Base-by-base conservation (phyloP, 768 basidiomycete species). In the Suillus occidentalis region DNA sequence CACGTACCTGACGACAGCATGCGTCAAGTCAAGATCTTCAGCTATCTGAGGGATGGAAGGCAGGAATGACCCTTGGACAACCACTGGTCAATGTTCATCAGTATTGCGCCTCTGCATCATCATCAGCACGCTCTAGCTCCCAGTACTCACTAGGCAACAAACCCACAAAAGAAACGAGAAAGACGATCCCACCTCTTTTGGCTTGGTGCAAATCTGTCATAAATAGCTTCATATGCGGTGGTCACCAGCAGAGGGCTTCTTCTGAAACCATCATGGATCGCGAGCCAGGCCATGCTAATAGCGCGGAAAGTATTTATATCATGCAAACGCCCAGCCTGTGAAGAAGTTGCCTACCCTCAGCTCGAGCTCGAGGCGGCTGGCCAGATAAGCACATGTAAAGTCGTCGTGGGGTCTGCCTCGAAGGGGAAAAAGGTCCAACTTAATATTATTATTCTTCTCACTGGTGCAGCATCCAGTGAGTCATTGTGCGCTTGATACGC, bases 21-120 rank as follows among this genome's bases (percentile, higher is more conserved):
- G 81, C 0, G 87, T 85, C 0, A 87, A 80, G n/a, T 82, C 59
- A 7, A 92, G 71, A 65, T 92, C 89, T 31, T 74, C 72, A 4
- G 89, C 85, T 63, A 92, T 85, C 55, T 87, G 81, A 0, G 89
- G 88, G 59, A 92, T 88, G 0, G 86, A 84, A 0, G 90, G 90
- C 0, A 89, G 80, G 71, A 92, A 90, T 0, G 85, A 83, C 0
- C 84, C 87, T 10, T 84, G 80, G 0, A 88, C 85, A 65, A 91
- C 85, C n/a, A 88, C 89, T 91, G 43, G 42, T 2, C n/a, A 9
- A 53, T 4, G 6, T 3, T 6, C 31, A 7, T 52, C 13, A 36
- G 47, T 63, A 18, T 37, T 4, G 18, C 9, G 50, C 25, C 8
- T 52, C 25, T 25, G 25, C 25, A 2, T 28, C 55, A 28, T 34